Conservation (phyloP, 768 basidiomycete genomes). For the Mycena galericulata region DNA sequence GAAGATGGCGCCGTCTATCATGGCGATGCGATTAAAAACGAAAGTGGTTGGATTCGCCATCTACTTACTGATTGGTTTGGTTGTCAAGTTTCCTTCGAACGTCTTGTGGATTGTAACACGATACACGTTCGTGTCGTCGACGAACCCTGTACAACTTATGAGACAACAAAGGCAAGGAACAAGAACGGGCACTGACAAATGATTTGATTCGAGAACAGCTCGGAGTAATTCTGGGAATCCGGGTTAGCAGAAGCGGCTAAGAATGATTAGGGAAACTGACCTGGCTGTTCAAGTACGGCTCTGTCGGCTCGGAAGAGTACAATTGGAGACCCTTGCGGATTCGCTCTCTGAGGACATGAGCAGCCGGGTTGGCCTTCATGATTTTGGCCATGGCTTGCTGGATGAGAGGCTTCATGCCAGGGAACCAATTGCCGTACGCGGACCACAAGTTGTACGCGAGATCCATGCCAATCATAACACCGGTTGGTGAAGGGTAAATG, state of each 20-base stretch:
- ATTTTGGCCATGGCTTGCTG: constrained; percentile 99
- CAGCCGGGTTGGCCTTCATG: constrained; percentile 99
- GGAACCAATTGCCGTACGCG: constrained; percentile 99
- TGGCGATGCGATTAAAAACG: constrained; percentile 21
- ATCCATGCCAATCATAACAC: constrained; percentile 99
- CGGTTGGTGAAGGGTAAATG: constrained; percentile 98
- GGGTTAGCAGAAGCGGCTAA: constrained; percentile 13
- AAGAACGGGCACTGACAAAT: constrained; percentile 69
- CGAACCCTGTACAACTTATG: constrained; percentile 75
- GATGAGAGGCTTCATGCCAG: constrained; percentile 96
- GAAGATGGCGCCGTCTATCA: constrained; percentile 91
- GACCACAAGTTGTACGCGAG: constrained; percentile 99
- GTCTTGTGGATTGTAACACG: constrained; percentile 99
- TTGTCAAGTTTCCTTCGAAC: constrained; percentile 99
- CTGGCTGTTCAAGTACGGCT: constrained; percentile 98
- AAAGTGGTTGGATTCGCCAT: background rate
- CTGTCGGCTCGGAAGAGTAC: constrained; percentile 99
- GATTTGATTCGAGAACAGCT: constrained; percentile 98
- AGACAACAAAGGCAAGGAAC: background rate
- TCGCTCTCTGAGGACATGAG: constrained; percentile 97
- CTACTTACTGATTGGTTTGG: constrained; percentile 92
- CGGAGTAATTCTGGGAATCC: constrained; percentile 82
- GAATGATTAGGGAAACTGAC: constrained; percentile 45
- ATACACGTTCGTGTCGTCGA: constrained; percentile 99
- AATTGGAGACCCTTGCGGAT: constrained; percentile 98